A percentile compares a stretch with the other conserved stretches of the same genome.
These are phyloP conservation scores for Pelagophyceae sp. DNA, from an alignment of 352 stramenopile species.

Conservation along the genomic window DNA sequence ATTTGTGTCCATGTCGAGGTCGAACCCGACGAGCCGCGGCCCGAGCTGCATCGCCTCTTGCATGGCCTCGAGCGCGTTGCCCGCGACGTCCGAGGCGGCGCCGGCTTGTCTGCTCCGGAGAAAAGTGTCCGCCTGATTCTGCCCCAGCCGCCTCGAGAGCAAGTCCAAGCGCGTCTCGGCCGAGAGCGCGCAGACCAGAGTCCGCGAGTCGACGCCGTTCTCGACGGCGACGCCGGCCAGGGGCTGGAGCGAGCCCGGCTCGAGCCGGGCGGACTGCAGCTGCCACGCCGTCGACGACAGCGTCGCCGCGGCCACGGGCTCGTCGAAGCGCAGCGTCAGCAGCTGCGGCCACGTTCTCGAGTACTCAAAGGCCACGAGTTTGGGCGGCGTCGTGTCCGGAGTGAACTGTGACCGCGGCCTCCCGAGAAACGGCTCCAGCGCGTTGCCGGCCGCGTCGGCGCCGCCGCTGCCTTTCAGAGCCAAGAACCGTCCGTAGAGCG, in stretches of 20 bases:
- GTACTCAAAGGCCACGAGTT: not conserved
- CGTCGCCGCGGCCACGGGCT: conserved; percentile 1
- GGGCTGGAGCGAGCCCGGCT: not conserved
- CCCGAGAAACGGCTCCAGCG: not conserved
- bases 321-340: conserved; percentile 7
- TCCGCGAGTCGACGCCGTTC: not conserved
- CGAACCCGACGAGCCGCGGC: conserved; percentile 8
- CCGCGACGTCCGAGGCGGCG: not conserved
- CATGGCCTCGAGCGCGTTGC: not conserved
- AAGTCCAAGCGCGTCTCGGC: not conserved
- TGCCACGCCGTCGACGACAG: not conserved
- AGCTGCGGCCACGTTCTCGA: not conserved
- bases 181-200: not conserved
- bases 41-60: not conserved
- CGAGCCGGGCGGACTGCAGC: not conserved
- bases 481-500: not conserved
- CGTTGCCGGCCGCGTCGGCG: conserved; percentile 1
- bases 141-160: not conserved
- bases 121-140: not conserved
- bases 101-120: not conserved
- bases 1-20: conserved; percentile 22
- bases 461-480: not conserved
- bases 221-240: not conserved
- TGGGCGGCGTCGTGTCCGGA: not conserved
- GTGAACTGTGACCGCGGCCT: not conserved